Base-by-base conservation (phyloP, 129 eudicot species). In the Gnaphalium uliginosum region DNA sequence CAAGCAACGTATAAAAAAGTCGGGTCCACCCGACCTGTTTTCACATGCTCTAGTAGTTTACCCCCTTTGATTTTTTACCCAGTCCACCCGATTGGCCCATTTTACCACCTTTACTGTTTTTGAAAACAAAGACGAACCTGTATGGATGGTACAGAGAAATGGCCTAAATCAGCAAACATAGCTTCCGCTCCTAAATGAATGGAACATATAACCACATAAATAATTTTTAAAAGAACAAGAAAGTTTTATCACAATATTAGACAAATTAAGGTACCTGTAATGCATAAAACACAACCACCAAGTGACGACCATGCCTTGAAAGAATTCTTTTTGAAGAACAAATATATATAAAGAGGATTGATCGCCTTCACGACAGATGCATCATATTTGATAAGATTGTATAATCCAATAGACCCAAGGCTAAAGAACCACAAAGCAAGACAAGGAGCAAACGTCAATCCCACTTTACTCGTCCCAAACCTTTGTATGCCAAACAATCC, bases 91-190 rank as follows among this genome's bases (percentile, higher is more conserved):
- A 69, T 48, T 8, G 2, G 29, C 53, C 76, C 53, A 71, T 56
- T 33, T 57, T 33, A 33, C 8, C 66, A 56, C 24, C 32, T 18
- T 17, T 32, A 13, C 53, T 57, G 35, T 46, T 23, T 41, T 57
- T 1, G 51, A 18, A 53, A 32, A 60, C 14, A 58, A 41, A 22
- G 10, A 67, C 39, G 4, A 24, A 88, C 98, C 98, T 94, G 99
- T 65, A 94, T 91, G 74, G 99, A 91, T 50, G 86, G 89, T 71
- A 94, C 96, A 25, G 99, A 85, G 73, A 94, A 94, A 84, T 94
- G 99, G 53, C 99, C 99, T 48, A 94, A 80, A 86, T 94, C 99
- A 23, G 99, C 97, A 86, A 94, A 94, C 99, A 94, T 91, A 39
- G 99, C 99, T 83, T 94, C 97, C 6, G 96, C 97, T 79, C 99